These are phyloP conservation scores for Candida broadrunensis DNA, from an alignment of 805 yeast genomes.

Conservation along the genomic window DNA sequence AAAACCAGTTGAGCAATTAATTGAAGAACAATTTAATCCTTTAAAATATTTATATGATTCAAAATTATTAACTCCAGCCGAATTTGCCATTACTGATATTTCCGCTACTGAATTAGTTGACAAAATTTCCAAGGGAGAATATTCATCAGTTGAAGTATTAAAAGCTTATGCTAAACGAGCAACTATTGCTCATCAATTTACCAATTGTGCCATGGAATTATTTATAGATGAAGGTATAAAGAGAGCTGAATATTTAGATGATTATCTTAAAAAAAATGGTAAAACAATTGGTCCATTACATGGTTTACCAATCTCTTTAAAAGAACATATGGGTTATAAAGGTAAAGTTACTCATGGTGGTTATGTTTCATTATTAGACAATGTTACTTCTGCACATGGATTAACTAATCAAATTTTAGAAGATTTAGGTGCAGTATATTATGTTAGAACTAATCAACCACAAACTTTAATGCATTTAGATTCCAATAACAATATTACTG, in stretches of 20 bases:
- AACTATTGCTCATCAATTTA: constrained; percentile 40
- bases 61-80: constrained; percentile 30
- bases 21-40: constrained; percentile 32
- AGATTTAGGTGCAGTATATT: constrained; percentile 41
- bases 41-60: constrained; percentile 31
- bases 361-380: constrained; percentile 32
- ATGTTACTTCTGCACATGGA: constrained; percentile 27
- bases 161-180: constrained; percentile 43
- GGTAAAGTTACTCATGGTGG: constrained; percentile 37
- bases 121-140: constrained; percentile 30
- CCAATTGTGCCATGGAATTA: constrained; percentile 40
- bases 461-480: constrained; percentile 46
- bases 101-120: constrained; percentile 22
- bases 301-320: constrained; percentile 64
- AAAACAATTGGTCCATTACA: constrained; percentile 59
- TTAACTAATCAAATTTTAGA: constrained; percentile 31
- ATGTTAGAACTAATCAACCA: constrained; percentile 43
- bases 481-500: constrained; percentile 37
- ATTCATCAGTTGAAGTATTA: constrained; percentile 33
- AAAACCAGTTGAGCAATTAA: constrained; percentile 26
- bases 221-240: constrained; percentile 59
- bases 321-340: constrained; percentile 43
- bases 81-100: constrained; percentile 37
- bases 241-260: constrained; percentile 55
- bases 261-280: constrained; percentile 43